These are phyloP conservation scores for Bromus sterilis DNA, from an alignment of 176 grass and related monocot genomes.

Conservation along the genomic window DNA sequence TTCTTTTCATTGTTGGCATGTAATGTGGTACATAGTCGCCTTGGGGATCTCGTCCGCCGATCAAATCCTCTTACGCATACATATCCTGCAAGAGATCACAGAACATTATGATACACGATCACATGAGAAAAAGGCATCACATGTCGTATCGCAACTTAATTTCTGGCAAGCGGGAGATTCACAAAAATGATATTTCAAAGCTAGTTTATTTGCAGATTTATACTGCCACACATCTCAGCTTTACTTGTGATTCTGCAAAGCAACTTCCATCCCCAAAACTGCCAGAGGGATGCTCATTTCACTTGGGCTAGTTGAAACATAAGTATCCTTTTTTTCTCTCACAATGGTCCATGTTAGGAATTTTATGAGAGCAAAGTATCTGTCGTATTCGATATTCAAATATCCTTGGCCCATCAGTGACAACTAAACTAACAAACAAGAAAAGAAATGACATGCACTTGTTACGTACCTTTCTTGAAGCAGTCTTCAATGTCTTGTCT, in stretches of 20 bases:
- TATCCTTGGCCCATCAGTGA: neutral
- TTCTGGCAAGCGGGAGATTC: neutral
- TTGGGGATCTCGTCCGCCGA: neutral
- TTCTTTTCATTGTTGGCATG: conserved; percentile 21
- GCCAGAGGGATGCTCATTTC: neutral
- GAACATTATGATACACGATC: neutral
- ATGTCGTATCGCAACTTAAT: neutral
- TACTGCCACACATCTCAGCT: neutral
- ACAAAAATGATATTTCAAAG: neutral
- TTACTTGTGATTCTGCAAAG: neutral
- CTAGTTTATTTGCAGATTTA: neutral
- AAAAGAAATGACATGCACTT: neutral
- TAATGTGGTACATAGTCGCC: neutral
- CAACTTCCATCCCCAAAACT: neutral
- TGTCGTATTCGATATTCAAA: neutral
- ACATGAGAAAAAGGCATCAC: conserved; percentile 3
- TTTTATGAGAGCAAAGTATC: neutral
- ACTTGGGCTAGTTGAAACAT: neutral
- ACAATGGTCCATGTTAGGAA: neutral
- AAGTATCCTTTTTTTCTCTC: neutral
- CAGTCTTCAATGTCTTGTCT: conserved; percentile 56
- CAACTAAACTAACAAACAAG: neutral
- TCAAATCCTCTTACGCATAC: conserved; percentile 35
- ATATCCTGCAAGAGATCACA: conserved; percentile 13
- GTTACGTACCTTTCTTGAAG: conserved; percentile 76